Evolutionary conservation across 768 basidiomycete species (phyloP), one percentile per base, ranked within the genome.

Genomic region (Collybiopsis luxurians): DNA sequence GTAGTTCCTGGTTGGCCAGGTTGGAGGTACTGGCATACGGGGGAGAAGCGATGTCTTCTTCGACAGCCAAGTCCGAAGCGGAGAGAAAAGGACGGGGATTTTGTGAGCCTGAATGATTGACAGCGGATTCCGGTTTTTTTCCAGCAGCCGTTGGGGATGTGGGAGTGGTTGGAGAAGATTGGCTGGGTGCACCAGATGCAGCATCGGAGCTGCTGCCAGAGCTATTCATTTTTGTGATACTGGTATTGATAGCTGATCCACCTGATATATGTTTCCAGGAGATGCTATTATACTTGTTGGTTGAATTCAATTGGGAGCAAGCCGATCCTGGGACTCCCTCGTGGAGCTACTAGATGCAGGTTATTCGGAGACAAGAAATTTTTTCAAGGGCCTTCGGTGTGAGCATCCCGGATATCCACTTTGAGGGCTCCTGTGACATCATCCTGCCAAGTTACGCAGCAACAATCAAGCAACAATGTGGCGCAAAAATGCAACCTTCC

Each of bases 11-110:
- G 11, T 50, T 45, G 30, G 58, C 46, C 15, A 75, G 61, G 50
- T 73, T 67, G 42, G 77, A 73, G 1, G 69, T 62, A 56, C 69
- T 73, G 19, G 73, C 65, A 63, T 78, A 78, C 0, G 73, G 73
- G 17, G 76, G 76, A 9, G 76, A 76, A 15, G 74, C 53, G 28
- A 45, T 19, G 53, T 43, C 67, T 19, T 59, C 58, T 46, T 48
- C 52, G 17, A 24, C 36, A 34, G 13, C 50, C 7, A 51, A 12
- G 24, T 31, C 31, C n/a, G 42, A 44, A 17, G 53, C 43, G 13
- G 53, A 54, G 17, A 44, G 30, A 17, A 43, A 42, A 24, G 21
- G 21, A 44, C 7, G 24, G 36, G 50, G 50, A 51, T 49, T 47
- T 24, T 47, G 45, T 27, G 45, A 47, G 30, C 30, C 19, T 27